Evolutionary conservation across 2,329 filamentous ascomycete species (phyloP).

Genomic region (Aspergillus spinulosporus): DNA sequence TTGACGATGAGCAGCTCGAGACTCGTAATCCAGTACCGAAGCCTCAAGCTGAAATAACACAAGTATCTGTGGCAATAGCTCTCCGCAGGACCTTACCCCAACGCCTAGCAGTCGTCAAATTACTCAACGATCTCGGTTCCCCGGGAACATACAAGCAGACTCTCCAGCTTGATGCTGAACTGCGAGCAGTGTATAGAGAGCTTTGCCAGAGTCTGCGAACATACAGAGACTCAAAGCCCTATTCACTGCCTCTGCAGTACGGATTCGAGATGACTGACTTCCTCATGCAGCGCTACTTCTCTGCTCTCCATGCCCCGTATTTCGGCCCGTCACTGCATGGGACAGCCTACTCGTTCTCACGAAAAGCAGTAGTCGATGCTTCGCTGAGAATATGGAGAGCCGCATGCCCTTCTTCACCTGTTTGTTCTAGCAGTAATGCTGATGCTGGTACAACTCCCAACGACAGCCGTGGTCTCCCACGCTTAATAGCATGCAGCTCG

Average conservation of each 20-base stretch:
- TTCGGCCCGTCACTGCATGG: conserved; percentile 26
- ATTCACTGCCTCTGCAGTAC: conserved; percentile 18
- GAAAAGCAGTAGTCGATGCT: conserved; percentile 51
- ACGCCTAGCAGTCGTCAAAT: conserved; percentile 37
- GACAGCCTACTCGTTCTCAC: conserved; percentile 47
- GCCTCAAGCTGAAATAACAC: conserved; percentile 32
- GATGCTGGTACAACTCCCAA: neutral
- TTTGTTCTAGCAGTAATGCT: conserved; percentile 10
- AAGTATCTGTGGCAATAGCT: conserved; percentile 37
- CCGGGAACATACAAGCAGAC: conserved; percentile 27
- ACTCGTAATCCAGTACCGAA: conserved; percentile 27
- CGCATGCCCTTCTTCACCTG: conserved; percentile 33
- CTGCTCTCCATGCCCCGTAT: conserved; percentile 33
- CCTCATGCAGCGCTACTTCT: conserved; percentile 31
- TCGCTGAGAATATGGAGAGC: conserved; percentile 51
- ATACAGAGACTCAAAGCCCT: neutral
- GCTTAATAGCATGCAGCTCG: conserved; percentile 42
- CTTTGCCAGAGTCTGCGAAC: conserved; percentile 35
- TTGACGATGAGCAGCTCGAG: conserved; percentile 42
- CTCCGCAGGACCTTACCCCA: conserved; percentile 39
- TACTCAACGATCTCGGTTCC: conserved; percentile 29
- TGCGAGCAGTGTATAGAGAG: conserved; percentile 46
- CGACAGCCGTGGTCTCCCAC: conserved; percentile 41
- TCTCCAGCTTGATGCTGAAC: conserved; percentile 42
- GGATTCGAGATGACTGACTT: conserved; percentile 27